phyloP scores from a whole-genome alignment of 2,329 filamentous ascomycete genomes.

The Penicillium expansum region DNA sequence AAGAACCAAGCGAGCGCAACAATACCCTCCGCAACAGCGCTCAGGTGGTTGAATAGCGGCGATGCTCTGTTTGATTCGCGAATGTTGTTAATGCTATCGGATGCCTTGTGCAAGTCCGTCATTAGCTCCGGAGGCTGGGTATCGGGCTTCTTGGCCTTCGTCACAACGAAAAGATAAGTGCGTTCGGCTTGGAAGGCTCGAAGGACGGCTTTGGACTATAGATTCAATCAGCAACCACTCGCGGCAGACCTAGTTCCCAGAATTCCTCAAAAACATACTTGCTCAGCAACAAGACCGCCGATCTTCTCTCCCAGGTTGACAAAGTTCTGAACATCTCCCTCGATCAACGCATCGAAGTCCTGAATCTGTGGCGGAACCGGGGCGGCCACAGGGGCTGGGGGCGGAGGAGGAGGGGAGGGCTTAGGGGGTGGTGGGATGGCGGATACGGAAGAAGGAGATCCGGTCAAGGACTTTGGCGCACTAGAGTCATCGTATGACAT shows the following conservation, averaged over 20 bases:
- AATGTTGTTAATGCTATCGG: constrained; percentile 74
- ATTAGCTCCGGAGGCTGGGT: constrained; percentile 70
- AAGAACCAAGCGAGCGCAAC: constrained; percentile 89
- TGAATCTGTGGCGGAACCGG: constrained; percentile 73
- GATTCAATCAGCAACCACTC: constrained; percentile 13
- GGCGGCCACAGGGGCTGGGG: constrained; percentile 53
- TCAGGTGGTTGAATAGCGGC: constrained; percentile 74
- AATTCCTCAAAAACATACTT: constrained; percentile 53
- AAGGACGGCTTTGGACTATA: constrained; percentile 55
- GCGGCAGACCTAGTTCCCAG: no score
- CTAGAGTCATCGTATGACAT: constrained; percentile 61
- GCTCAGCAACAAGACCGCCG: constrained; percentile 74
- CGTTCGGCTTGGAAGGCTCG: constrained; percentile 79
- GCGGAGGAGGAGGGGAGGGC: constrained; percentile 41
- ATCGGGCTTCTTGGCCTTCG: constrained; percentile 89
- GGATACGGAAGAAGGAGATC: constrained; percentile 24
- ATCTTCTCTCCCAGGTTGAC: constrained; percentile 73
- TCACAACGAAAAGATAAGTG: constrained; percentile 81
- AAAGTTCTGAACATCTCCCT: constrained; percentile 71
- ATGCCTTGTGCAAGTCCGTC: constrained; percentile 79
- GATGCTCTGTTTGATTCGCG: constrained; percentile 77
- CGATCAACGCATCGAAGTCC: constrained; percentile 80
- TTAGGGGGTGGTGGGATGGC: constrained; percentile 27
- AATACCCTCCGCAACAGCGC: constrained; percentile 85
- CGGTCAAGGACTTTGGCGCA: constrained; percentile 36